phyloP scores from a whole-genome alignment of 2,329 filamentous ascomycete genomes.

The Neonectria magnoliae region DNA sequence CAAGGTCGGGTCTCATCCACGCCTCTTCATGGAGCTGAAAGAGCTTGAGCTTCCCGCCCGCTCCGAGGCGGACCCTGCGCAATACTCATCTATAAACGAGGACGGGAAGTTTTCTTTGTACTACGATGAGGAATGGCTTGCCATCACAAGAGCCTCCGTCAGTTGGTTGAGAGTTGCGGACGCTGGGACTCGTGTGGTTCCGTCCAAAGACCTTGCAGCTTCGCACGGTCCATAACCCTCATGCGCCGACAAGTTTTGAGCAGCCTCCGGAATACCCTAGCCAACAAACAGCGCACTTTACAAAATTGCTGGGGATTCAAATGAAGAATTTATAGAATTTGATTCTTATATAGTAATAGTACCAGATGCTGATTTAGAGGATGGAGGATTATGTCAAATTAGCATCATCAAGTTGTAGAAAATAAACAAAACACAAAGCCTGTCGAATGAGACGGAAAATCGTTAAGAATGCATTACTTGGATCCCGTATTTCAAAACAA shows the following conservation, averaged over 20 bases:
- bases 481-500: too few relatives aligned
- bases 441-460: too few relatives aligned
- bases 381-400: too few relatives aligned
- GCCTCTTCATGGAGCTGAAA: slow-evolving; percentile 76
- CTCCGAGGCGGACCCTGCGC: not conserved
- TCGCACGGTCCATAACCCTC: slow-evolving; percentile 65
- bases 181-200: slow-evolving; percentile 70
- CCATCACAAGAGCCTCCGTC: slow-evolving; percentile 85
- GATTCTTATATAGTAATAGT: too few relatives aligned
- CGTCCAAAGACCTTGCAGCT: slow-evolving; percentile 50
- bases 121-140: slow-evolving; percentile 95
- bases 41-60: slow-evolving; percentile 52
- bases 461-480: too few relatives aligned
- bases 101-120: slow-evolving; percentile 58
- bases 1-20: slow-evolving; percentile 84
- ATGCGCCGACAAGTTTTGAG: slow-evolving; percentile 64
- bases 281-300: slow-evolving; percentile 83
- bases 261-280: slow-evolving; percentile 84
- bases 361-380: too few relatives aligned
- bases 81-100: slow-evolving; percentile 52
- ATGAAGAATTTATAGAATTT: too few relatives aligned
- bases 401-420: not conserved
- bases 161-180: slow-evolving; percentile 70
- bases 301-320: slow-evolving; percentile 71
- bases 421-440: too few relatives aligned